These are phyloP conservation scores for sorghum (Sorghum bicolor) DNA, from an alignment of 176 grass and related monocot species.

Conservation along the genomic window DNA sequence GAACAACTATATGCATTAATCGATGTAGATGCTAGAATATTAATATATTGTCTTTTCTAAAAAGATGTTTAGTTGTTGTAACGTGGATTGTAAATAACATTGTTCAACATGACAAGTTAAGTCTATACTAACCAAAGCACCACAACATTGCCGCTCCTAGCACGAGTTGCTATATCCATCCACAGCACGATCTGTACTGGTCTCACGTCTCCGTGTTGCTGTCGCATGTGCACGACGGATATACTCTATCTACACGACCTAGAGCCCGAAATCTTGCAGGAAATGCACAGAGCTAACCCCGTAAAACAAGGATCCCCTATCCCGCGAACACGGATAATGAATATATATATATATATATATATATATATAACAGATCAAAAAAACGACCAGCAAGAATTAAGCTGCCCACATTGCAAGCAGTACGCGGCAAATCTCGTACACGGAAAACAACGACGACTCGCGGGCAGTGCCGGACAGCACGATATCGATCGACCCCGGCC, in stretches of 20 bases:
- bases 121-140: too few relatives aligned
- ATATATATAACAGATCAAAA: neutral
- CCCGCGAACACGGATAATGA: neutral
- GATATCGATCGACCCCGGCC: neutral
- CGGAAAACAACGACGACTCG: neutral
- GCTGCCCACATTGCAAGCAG: neutral
- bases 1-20: too few relatives aligned
- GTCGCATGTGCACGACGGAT: neutral
- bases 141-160: neutral
- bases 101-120: neutral
- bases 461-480: neutral
- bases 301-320: constrained; percentile 24
- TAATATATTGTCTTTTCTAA: too few relatives aligned
- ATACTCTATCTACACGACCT: too few relatives aligned
- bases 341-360: too few relatives aligned
- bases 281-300: neutral
- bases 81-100: neutral
- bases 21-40: too few relatives aligned
- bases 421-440: neutral
- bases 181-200: neutral
- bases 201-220: neutral
- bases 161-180: neutral
- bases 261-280: neutral
- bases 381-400: neutral
- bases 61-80: too few relatives aligned